These are phyloP conservation scores for Rhodofomes roseus DNA, from an alignment of 1,284 basidiomycete genomes.

Conservation along the genomic window DNA sequence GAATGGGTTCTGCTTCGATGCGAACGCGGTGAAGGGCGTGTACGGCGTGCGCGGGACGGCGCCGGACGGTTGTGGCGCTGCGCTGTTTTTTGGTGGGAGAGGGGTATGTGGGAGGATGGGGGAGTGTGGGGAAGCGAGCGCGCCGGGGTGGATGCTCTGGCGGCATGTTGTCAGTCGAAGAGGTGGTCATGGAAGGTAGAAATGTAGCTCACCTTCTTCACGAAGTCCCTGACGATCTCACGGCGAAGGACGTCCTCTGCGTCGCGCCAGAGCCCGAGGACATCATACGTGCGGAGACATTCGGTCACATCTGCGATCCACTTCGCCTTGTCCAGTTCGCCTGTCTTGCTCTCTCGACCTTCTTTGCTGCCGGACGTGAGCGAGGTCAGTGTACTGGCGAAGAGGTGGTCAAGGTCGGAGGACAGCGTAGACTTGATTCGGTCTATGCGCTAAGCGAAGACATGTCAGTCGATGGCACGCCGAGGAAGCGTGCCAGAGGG, in stretches of 20 bases:
- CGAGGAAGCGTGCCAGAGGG: conserved; percentile 1
- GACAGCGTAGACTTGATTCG: conserved; percentile 78
- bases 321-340: conserved; percentile 65
- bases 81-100: conserved; percentile 33
- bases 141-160: conserved; percentile 72
- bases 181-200: conserved; percentile 3
- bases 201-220: conserved; percentile 61
- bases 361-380: conserved; percentile 43
- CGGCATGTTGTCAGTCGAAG: background rate
- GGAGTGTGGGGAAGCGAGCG: conserved; percentile 63
- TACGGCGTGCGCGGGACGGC: conserved; percentile 59
- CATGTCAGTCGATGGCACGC: conserved; percentile 13
- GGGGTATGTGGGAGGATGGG: conserved; percentile 75
- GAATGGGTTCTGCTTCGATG: conserved; percentile 46
- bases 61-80: conserved; percentile 11
- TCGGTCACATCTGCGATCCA: conserved; percentile 64
- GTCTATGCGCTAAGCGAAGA: conserved; percentile 66
- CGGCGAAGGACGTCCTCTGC: conserved; percentile 81
- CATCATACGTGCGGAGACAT: conserved; percentile 81
- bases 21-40: conserved; percentile 61
- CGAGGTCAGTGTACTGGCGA: conserved; percentile 51
- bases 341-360: conserved; percentile 33
- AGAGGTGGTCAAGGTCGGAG: conserved; percentile 79
- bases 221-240: conserved; percentile 68
- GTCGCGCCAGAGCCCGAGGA: conserved; percentile 75